A percentile compares a stretch with the other conserved stretches of the same genome.
phyloP scores from a whole-genome alignment of 2,329 filamentous ascomycete genomes.

The Nectriaceae sp. region DNA sequence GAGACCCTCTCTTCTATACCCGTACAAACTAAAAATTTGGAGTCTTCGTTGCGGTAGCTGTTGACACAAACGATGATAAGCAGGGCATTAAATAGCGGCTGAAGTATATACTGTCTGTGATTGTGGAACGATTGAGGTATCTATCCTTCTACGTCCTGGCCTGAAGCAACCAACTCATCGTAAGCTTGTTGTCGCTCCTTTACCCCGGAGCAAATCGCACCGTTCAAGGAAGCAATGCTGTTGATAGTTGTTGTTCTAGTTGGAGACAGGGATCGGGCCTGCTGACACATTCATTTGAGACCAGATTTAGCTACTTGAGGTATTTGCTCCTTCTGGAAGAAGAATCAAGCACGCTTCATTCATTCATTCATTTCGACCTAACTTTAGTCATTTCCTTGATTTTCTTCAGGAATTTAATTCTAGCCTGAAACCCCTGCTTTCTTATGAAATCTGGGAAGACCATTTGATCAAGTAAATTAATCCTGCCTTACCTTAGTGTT shows the following conservation, averaged over 20 bases:
- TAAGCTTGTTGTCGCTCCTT: not conserved
- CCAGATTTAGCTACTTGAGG: too few relatives aligned
- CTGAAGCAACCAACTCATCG: not conserved
- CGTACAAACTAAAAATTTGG: slow-evolving; percentile 1
- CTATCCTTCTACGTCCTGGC: not conserved
- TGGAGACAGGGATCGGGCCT: too few relatives aligned
- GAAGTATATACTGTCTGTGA: not conserved
- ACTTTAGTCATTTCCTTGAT: too few relatives aligned
- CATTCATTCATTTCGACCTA: too few relatives aligned
- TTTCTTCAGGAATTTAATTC: too few relatives aligned
- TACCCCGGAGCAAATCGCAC: not conserved
- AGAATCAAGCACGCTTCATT: too few relatives aligned
- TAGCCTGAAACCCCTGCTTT: too few relatives aligned
- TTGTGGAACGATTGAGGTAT: not conserved
- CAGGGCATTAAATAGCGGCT: not conserved
- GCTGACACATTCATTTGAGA: too few relatives aligned
- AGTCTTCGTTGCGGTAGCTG: not conserved
- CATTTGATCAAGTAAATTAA: too few relatives aligned
- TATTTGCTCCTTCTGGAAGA: too few relatives aligned
- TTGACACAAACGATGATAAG: not conserved
- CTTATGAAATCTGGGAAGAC: too few relatives aligned
- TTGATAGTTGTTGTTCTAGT: slow-evolving; percentile 3
- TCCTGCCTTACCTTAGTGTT: too few relatives aligned
- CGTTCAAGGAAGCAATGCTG: slow-evolving; percentile 3
- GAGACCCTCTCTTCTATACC: slow-evolving; percentile 7